Conservation (phyloP, 2,329 filamentous ascomycete species). For the Penicillium corylophilum region DNA sequence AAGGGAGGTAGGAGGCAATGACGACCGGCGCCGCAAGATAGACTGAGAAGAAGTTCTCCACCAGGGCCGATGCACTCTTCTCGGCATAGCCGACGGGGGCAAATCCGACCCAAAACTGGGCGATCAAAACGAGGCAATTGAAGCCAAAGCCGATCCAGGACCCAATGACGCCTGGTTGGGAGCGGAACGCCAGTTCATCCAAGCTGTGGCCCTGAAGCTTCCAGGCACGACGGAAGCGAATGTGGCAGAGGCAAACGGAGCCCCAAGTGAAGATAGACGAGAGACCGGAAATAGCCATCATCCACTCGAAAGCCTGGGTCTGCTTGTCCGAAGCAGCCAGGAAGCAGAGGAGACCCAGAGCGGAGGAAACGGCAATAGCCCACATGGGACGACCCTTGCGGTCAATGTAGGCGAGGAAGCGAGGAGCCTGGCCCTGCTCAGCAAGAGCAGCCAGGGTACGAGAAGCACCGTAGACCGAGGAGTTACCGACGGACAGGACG, state of each 20-base stretch:
- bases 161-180: slow-evolving; percentile 74
- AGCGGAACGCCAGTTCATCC: slow-evolving; percentile 75
- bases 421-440: slow-evolving; percentile 80
- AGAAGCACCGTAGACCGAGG: slow-evolving; percentile 85
- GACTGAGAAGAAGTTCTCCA: slow-evolving; percentile 66
- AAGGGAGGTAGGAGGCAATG: slow-evolving; percentile 62
- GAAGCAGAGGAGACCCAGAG: slow-evolving; percentile 72
- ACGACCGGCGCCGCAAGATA: slow-evolving; percentile 61
- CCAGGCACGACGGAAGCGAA: slow-evolving; percentile 87
- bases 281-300: slow-evolving; percentile 71
- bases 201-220: slow-evolving; percentile 65
- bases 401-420: slow-evolving; percentile 76
- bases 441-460: slow-evolving; percentile 86
- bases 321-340: slow-evolving; percentile 65
- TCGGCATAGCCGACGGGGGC: slow-evolving; percentile 65
- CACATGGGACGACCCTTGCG: slow-evolving; percentile 75
- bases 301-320: slow-evolving; percentile 71
- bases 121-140: slow-evolving; percentile 72
- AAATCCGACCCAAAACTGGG: slow-evolving; percentile 85
- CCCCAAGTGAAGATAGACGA: slow-evolving; percentile 75
- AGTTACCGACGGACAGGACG: slow-evolving; percentile 88
- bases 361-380: slow-evolving; percentile 66
- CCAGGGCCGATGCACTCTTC: slow-evolving; percentile 49
- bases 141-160: slow-evolving; percentile 77
- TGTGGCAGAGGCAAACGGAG: slow-evolving; percentile 85